Evolutionary conservation across 73 alveolate species (phyloP), one percentile per base, ranked within the genome.

Genomic region (Durusdinium trenchii): DNA sequence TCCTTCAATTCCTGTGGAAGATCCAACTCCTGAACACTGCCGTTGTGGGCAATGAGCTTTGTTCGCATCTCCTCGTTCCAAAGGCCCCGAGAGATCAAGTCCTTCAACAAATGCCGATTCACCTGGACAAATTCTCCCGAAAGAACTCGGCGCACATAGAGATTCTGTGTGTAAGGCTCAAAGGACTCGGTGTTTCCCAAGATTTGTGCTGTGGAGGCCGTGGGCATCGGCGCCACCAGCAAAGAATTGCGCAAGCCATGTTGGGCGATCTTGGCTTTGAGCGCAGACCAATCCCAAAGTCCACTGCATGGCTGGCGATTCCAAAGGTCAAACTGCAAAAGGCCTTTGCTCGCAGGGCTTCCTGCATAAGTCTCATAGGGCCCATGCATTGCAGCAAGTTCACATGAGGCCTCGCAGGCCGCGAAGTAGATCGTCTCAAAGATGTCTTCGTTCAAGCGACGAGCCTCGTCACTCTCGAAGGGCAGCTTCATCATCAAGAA

Each of bases 151-250:
- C 99, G 89, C 69, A 99, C 99, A 89, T 99, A 99, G 81, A 99
- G 98, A 93, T 99, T 99, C 67, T 99, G 98, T 26, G 99, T 99
- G 99, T 99, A 99, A 46, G 99, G 99, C 99, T 99, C 99, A 78
- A 99, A 99, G 75, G 99, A 99, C 97, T 99, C 99, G 84, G 99
- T 99, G 99, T 99, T 99, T 46, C 99, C 99, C 46, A 99, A 99
- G 92, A 99, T 99, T 98, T 99, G 99, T 9, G 99, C 99, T 42
- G 99, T 99, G 90, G 99, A 93, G 60, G 99, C 99, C n/a, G 99
- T 99, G 18, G 99, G 99, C 99, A 99, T 99, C 32, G 99, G 99
- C 78, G 99, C 99, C 69, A 99, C 99, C 57, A 99, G 99, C 48
- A 99, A 99, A 20, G 99, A 99, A 99, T 99, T 99, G 82, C 99